A percentile compares a stretch with the other conserved stretches of the same genome.
Conservation (phyloP, 2,329 filamentous ascomycete species). For the Exophiala dermatitidis region DNA sequence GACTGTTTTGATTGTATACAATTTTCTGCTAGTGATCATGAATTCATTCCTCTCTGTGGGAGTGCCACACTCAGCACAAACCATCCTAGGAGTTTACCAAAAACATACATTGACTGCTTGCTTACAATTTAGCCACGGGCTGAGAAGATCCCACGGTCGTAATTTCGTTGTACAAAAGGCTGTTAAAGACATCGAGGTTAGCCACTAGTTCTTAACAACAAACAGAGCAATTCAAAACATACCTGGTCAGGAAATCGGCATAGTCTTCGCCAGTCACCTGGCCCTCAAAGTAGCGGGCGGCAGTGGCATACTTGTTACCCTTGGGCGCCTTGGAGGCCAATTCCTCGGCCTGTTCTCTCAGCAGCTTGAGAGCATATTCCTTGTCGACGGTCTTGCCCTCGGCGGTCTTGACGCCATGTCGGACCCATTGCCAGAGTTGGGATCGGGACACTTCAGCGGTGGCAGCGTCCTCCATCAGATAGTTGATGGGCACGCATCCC, state of each 20-base stretch:
- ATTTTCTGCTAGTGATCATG: not conserved
- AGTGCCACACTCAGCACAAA: not conserved
- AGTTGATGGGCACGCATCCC: conserved; percentile 96
- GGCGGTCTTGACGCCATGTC: conserved; percentile 63
- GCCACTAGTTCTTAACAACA: conserved; percentile 8
- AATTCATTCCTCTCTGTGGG: not conserved
- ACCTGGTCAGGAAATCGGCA: conserved; percentile 87
- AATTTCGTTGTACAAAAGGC: conserved; percentile 81
- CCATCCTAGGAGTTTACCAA: too few relatives aligned
- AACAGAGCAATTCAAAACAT: conserved; percentile 36
- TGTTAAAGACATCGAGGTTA: conserved; percentile 34
- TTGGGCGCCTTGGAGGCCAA: conserved; percentile 67
- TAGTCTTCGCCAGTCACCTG: conserved; percentile 98
- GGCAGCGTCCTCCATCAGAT: conserved; percentile 95
- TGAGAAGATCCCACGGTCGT: conserved; percentile 58
- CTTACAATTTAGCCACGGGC: conserved; percentile 53
- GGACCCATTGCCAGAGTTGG: conserved; percentile 95
- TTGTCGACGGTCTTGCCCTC: conserved; percentile 93
- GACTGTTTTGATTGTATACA: not conserved
- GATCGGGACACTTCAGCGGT: conserved; percentile 92
- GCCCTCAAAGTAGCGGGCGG: conserved; percentile 82
- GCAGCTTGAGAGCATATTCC: conserved; percentile 74
- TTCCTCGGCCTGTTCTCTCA: conserved; percentile 76
- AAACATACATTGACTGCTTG: too few relatives aligned
- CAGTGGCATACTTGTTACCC: conserved; percentile 86